Evolutionary conservation across 2,329 filamentous ascomycete genomes (phyloP).

Genomic region (Stachybotrys elegans): DNA sequence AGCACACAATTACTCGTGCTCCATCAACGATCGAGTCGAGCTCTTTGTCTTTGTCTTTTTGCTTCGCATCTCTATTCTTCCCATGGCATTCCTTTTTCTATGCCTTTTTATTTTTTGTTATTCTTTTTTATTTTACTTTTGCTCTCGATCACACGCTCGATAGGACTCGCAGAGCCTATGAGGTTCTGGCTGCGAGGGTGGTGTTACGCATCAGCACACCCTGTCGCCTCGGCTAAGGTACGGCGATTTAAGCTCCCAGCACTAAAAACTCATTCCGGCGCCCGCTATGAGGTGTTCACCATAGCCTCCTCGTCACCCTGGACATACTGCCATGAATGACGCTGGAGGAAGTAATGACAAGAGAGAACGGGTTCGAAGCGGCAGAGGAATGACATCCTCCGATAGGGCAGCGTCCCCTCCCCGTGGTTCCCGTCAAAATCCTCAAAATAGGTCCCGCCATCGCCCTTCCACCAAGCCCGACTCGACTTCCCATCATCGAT

Average conservation of each 20-base stretch:
- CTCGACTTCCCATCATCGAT: constrained; percentile 30
- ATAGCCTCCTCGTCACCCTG: constrained; percentile 28
- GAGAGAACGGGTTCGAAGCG: constrained; percentile 30
- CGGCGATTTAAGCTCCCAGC: constrained; percentile 30
- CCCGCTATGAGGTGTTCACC: constrained; percentile 23
- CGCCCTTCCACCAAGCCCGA: constrained; percentile 27
- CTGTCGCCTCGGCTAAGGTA: constrained; percentile 31
- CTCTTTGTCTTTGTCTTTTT: no score
- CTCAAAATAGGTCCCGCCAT: constrained; percentile 22
- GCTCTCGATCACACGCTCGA: no score
- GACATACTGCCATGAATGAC: constrained; percentile 38
- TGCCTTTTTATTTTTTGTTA: no score
- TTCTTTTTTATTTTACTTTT: no score
- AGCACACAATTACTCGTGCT: no score
- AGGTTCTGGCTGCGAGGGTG: no score
- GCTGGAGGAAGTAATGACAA: constrained; percentile 29
- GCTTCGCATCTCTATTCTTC: no score
- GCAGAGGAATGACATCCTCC: constrained; percentile 26
- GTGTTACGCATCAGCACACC: constrained; percentile 15
- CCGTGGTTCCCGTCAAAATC: constrained; percentile 23
- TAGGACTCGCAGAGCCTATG: no score
- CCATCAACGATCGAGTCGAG: no score
- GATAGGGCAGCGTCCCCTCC: constrained; percentile 26
- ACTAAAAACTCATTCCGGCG: constrained; percentile 33
- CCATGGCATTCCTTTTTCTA: no score